Evolutionary conservation across 1,139 yeast species (phyloP).

Genomic region (Geotrichum phurueaensis): DNA sequence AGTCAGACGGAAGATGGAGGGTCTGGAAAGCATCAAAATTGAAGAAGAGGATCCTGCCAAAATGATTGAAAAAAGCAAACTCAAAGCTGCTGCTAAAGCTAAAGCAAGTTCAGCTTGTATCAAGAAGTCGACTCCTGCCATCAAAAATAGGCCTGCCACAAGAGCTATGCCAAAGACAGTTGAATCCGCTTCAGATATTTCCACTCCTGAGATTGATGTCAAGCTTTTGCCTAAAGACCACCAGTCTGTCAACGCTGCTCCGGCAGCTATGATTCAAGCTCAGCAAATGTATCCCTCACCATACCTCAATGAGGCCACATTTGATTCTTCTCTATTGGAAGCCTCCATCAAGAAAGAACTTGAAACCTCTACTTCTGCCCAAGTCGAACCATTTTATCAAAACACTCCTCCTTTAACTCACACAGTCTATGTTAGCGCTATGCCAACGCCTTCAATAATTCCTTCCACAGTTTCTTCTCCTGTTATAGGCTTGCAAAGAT

Average conservation of each 20-base stretch:
- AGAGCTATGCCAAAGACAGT: neutral
- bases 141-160: neutral
- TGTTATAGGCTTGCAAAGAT: neutral
- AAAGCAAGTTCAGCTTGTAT: neutral
- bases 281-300: neutral
- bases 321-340: constrained; percentile 4
- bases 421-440: constrained; percentile 1
- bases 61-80: neutral
- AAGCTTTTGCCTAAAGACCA: neutral
- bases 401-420: constrained; percentile 1
- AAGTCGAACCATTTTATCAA: neutral
- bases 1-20: constrained; percentile 12
- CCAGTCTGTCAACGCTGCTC: neutral
- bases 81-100: too few relatives aligned
- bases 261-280: neutral
- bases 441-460: constrained; percentile 5
- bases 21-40: constrained; percentile 14
- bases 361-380: neutral
- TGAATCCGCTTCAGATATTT: neutral
- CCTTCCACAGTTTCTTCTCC: constrained; percentile 3
- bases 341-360: constrained; percentile 2
- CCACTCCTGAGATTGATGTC: neutral
- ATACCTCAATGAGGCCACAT: neutral
- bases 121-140: neutral
- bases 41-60: constrained; percentile 16